A percentile compares a stretch with the other conserved stretches of the same genome.
Evolutionary conservation across 176 grass and related monocot genomes (phyloP).

Genomic region (Calamus simplicifolius): DNA sequence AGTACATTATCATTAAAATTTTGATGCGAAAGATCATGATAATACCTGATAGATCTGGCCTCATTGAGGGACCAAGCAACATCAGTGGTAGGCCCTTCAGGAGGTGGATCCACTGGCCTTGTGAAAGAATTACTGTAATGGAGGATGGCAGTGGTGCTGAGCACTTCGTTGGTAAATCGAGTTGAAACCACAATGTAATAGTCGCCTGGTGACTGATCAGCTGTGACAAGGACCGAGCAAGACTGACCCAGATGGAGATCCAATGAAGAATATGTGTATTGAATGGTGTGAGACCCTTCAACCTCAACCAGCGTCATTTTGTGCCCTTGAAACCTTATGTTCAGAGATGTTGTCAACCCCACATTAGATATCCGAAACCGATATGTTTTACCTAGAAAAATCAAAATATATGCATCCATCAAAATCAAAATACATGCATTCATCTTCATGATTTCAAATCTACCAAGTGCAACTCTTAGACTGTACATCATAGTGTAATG

Average conservation of each 20-base stretch:
- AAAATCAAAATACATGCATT: slow-evolving; percentile 1
- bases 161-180: slow-evolving; percentile 58
- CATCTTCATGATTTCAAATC: too few species aligned
- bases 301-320: slow-evolving; percentile 83
- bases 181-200: slow-evolving; percentile 71
- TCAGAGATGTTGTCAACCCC: slow-evolving; percentile 68
- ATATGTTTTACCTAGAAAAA: slow-evolving; percentile 75
- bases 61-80: slow-evolving; percentile 85
- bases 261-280: slow-evolving; percentile 60
- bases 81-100: slow-evolving; percentile 56
- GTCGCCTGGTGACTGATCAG: slow-evolving; percentile 67
- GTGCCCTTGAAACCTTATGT: slow-evolving; percentile 91
- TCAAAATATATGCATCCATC: background rate
- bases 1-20: background rate
- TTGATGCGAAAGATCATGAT: background rate
- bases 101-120: slow-evolving; percentile 19
- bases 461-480: too few species aligned
- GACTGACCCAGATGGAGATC: slow-evolving; percentile 92
- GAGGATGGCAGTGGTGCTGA: slow-evolving; percentile 55
- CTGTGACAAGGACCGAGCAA: slow-evolving; percentile 73
- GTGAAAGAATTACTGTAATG: slow-evolving; percentile 72
- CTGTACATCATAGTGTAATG: too few species aligned
- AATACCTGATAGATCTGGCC: slow-evolving; percentile 76
- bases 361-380: slow-evolving; percentile 87
- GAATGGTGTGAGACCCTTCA: slow-evolving; percentile 87